Percentiles rank a stretch among this genome's conserved stretches.
Conservation (phyloP, 2,329 filamentous ascomycete genomes). For the Penicillium expansum region DNA sequence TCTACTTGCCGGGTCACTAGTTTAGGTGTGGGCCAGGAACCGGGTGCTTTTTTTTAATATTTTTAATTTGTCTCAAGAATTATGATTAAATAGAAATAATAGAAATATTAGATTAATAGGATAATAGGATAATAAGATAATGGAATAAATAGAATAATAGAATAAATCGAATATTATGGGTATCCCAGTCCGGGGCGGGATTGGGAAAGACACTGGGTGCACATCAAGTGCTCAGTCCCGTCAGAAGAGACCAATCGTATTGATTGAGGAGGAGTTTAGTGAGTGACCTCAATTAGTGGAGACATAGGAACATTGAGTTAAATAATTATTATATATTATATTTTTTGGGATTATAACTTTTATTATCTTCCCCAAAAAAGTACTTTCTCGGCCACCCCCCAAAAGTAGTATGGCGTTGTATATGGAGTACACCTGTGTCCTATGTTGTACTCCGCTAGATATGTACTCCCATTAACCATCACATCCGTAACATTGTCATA, state of each 20-base stretch:
- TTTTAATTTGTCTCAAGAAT: conserved; percentile 6
- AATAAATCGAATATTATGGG: background rate
- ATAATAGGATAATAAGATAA: background rate
- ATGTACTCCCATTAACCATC: no score
- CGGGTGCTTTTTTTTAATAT: conserved; percentile 3
- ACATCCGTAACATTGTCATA: background rate
- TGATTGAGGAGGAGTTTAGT: background rate
- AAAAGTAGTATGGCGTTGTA: background rate
- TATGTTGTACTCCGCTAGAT: no score
- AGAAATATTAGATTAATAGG: background rate
- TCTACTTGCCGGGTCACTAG: conserved; percentile 31
- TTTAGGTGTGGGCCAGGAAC: conserved; percentile 24
- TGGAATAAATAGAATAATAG: background rate
- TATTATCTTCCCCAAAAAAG: background rate
- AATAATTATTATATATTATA: background rate
- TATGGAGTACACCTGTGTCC: no score
- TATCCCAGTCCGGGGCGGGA: conserved; percentile 17
- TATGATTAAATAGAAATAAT: background rate
- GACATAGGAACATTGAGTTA: background rate
- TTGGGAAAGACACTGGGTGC: conserved; percentile 14
- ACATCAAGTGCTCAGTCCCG: conserved; percentile 8
- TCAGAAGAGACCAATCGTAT: conserved; percentile 6
- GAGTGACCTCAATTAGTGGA: background rate
- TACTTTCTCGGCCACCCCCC: background rate
- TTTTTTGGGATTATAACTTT: background rate